phyloP scores from a whole-genome alignment of 164 flowering plant genomes.

The Chloranthus sessilifolius region DNA sequence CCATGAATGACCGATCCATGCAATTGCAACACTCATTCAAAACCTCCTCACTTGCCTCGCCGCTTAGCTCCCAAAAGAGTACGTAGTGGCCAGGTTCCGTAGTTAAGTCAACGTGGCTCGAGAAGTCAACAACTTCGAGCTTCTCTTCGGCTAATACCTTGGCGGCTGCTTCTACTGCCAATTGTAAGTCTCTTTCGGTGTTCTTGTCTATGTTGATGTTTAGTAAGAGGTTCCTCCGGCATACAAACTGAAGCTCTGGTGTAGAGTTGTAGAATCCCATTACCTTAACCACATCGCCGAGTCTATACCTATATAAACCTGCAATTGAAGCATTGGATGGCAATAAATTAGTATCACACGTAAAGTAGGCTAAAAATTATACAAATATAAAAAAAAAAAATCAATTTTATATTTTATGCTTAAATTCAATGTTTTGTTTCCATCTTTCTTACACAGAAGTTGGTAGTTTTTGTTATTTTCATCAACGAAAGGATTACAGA shows the following conservation, averaged over 20 bases:
- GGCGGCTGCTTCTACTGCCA: slow-evolving; percentile 64
- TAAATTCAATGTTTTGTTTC: too few relatives aligned
- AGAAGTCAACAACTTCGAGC: slow-evolving; percentile 67
- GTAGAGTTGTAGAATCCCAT: slow-evolving; percentile 74
- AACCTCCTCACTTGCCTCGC: slow-evolving; percentile 47
- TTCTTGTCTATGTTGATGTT: slow-evolving; percentile 91
- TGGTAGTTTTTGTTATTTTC: too few relatives aligned
- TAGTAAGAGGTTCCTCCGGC: slow-evolving; percentile 78
- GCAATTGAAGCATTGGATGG: slow-evolving; percentile 20
- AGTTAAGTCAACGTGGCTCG: slow-evolving; percentile 58
- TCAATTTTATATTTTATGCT: too few relatives aligned
- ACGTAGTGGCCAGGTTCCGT: slow-evolving; percentile 82
- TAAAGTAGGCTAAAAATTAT: too few relatives aligned
- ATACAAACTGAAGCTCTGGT: slow-evolving; percentile 74
- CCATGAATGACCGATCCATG: slow-evolving; percentile 66
- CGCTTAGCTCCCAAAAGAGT: slow-evolving; percentile 73
- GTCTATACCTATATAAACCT: slow-evolving; percentile 89
- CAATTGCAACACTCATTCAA: slow-evolving; percentile 64
- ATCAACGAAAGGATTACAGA: too few relatives aligned
- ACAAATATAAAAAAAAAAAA: too few relatives aligned
- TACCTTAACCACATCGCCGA: slow-evolving; percentile 86
- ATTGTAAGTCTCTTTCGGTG: slow-evolving; percentile 86
- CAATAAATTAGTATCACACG: too few relatives aligned
- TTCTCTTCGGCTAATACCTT: slow-evolving; percentile 47
- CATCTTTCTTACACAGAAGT: too few relatives aligned